Conservation (phyloP, 805 yeast species). For the Ogataea dorogensis region DNA sequence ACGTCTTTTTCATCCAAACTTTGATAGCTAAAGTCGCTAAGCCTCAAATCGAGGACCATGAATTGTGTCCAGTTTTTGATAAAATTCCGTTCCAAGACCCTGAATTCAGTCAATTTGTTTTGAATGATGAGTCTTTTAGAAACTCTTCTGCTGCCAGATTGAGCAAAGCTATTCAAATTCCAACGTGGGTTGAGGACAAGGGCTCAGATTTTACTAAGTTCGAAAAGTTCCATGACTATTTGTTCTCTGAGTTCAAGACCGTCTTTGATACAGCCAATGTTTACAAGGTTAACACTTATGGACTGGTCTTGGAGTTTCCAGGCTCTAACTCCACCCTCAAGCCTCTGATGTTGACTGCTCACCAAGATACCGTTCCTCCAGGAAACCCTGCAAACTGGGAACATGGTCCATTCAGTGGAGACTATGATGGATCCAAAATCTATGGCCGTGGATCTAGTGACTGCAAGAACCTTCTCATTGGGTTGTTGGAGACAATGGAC, state of each 20-base stretch:
- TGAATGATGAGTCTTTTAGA: slow-evolving; percentile 35
- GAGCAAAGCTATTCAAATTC: slow-evolving; percentile 49
- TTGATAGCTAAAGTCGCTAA: no score
- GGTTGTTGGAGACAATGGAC: slow-evolving; percentile 66
- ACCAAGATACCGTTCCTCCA: slow-evolving; percentile 81
- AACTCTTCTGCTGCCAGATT: slow-evolving; percentile 40
- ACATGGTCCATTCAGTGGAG: slow-evolving; percentile 64
- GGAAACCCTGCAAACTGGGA: slow-evolving; percentile 63
- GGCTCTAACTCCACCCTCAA: slow-evolving; percentile 52
- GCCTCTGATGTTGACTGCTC: slow-evolving; percentile 72
- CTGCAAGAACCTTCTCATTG: slow-evolving; percentile 67
- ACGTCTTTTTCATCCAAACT: no score
- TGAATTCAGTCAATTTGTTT: slow-evolving; percentile 25
- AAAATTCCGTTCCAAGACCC: slow-evolving; percentile 20
- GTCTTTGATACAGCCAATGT: slow-evolving; percentile 45
- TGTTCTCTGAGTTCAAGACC: slow-evolving; percentile 52
- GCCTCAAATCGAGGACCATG: no score
- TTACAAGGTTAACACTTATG: slow-evolving; percentile 58
- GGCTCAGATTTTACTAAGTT: slow-evolving; percentile 22
- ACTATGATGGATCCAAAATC: slow-evolving; percentile 61
- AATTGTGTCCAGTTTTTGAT: slow-evolving; percentile 29
- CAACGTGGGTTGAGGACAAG: slow-evolving; percentile 43
- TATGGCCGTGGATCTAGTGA: slow-evolving; percentile 82
- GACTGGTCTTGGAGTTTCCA: slow-evolving; percentile 60
- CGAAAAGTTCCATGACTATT: slow-evolving; percentile 44